Evolutionary conservation across 2,329 filamentous ascomycete species (phyloP), one percentile per base, ranked within the genome.

Genomic region (Thyridium curvatum): DNA sequence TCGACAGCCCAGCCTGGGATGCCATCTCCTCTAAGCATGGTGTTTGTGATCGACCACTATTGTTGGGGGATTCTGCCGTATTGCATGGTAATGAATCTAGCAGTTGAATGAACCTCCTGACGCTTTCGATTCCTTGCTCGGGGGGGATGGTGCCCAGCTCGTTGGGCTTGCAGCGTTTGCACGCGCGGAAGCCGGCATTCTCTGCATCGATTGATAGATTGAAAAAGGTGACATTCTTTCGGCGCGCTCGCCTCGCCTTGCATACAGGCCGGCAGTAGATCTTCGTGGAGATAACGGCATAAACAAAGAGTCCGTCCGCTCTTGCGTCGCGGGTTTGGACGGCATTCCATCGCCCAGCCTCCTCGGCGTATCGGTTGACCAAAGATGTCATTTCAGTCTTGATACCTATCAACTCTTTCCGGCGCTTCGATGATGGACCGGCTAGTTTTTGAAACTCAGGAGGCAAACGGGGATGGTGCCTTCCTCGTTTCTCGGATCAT

Each of bases 211-310:
- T 43, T 0, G 63, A 50, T 0, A 59, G 65, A 13, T 65, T 52
- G 55, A 68, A 78, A 56, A 80, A 83, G 2, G 58, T 54, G 4
- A 82, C 68, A 36, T 83, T 83, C 36, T 74, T 71, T 34, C 77
- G 69, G 2, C 77, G 69, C 2, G 79, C 76, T 12, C 82, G 68
- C 0, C 79, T 69, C 3, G 75, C 74, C 13, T 72, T 70, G 52
- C 79, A 83, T 15, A 68, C 75, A 2, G 78, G 77, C 2, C 77
- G 69, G 53, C 79, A 82, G 57, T 77, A 82, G 42, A 70, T 64
- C 43, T 60, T 58, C n/a, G 66, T 69, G 1, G 66, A 65, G 37
- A 54, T 54, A 4, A 69, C 66, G 36, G 47, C 65, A 49, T 69
- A 70, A 34, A 70, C 55, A 38, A 70, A 70, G 38, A 47, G 45